Base-by-base conservation (phyloP, 495 filamentous ascomycete genomes). In the Daldinia loculata region DNA sequence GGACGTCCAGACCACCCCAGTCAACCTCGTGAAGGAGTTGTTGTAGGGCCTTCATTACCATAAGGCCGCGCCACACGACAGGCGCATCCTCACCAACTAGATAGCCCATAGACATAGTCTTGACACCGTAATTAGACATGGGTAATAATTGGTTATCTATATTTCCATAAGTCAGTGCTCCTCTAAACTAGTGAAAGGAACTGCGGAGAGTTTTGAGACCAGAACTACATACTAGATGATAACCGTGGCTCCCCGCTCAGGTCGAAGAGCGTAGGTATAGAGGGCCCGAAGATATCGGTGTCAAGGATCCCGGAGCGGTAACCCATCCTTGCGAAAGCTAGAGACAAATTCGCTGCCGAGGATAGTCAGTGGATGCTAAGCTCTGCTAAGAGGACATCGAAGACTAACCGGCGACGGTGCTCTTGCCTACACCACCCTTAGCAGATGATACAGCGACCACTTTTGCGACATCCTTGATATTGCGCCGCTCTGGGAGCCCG, bases 71-170 rank as follows among this genome's bases (percentile, higher is more conserved):
- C 95, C 96, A 99, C 39, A 93, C 92, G n/a, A 99, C 90, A 4
- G 95, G 91, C 0, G 88, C 88, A 38, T 89, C 86, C 73, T 92
- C 89, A 64, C 88, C 87, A 14, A 96, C 87, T 11, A 98, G 87
- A 73, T 97, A 98, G 52, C 96, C 96, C 91, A 99, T 97, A 3
- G 93, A 97, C 95, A 98, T 98, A 43, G 92, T 94, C 79, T 96
- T 95, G 65, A 99, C 86, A 61, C 95, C 96, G 81, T 98, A 98
- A 76, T 95, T 97, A n/a, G 90, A 91, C 26, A 98, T 80, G 0
- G 96, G 96, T 24, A 98, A 60, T 7, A 99, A 85, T 70, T 91
- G 91, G 77, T 97, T 92, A 65, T 90, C 90, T 92, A 75, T 6
- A 51, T 51, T 58, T 17, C 7, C 12, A 19, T 19, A 14, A 29